Conservation (phyloP, 2,329 filamentous ascomycete species). For the Colletotrichum echinochloae region DNA sequence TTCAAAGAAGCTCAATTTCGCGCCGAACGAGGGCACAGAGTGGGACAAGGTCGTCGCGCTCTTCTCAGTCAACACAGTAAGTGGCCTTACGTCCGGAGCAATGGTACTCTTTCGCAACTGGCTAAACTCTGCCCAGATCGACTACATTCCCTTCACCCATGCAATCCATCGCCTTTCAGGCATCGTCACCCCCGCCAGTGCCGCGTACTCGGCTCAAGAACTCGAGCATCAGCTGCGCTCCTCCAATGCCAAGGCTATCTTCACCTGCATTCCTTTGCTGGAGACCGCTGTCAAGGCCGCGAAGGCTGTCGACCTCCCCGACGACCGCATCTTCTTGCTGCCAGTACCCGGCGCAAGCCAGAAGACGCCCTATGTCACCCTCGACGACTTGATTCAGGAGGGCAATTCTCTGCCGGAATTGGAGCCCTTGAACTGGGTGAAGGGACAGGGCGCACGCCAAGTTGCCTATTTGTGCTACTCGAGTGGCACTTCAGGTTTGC, state of each 20-base stretch:
- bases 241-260: conserved; percentile 75
- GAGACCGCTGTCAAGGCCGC: conserved; percentile 72
- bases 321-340: conserved; percentile 74
- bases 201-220: conserved; percentile 77
- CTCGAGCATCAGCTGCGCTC: conserved; percentile 79
- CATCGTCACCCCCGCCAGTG: conserved; percentile 79
- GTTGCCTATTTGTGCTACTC: conserved; percentile 85
- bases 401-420: conserved; percentile 67
- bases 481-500: conserved; percentile 82
- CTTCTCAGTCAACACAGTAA: conserved; percentile 84
- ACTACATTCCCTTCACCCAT: conserved; percentile 79
- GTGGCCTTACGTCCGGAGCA: conserved; percentile 42
- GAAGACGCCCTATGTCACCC: conserved; percentile 68
- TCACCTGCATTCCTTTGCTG: conserved; percentile 76
- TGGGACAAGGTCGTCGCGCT: conserved; percentile 85
- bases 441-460: conserved; percentile 74
- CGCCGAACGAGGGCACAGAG: conserved; percentile 76
- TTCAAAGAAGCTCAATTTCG: conserved; percentile 77
- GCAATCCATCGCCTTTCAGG: conserved; percentile 81
- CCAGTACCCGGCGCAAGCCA: conserved; percentile 71
- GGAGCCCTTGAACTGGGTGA: conserved; percentile 68
- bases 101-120: background rate
- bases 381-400: conserved; percentile 73
- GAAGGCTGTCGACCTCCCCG: conserved; percentile 69
- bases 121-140: conserved; percentile 64